A percentile compares a stretch with the other conserved stretches of the same genome.
These are phyloP conservation scores for Beauveria rudraprayagi DNA, from an alignment of 2,329 filamentous ascomycete genomes.

Conservation along the genomic window DNA sequence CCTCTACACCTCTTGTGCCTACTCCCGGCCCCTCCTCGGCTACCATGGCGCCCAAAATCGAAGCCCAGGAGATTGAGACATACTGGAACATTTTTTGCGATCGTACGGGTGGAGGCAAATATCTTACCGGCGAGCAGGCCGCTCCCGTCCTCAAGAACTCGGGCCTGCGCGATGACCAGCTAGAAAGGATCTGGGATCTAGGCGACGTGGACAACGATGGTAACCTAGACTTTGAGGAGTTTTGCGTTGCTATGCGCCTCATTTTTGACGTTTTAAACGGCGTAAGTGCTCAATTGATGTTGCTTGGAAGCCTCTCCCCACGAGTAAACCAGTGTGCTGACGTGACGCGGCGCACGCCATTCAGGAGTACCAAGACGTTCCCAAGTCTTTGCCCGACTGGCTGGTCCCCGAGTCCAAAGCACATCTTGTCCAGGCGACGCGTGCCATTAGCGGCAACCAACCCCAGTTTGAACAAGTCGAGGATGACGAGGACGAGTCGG, in stretches of 20 bases:
- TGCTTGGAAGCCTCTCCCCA: not conserved
- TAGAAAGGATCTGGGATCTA: conserved; percentile 96
- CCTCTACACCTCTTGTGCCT: not conserved
- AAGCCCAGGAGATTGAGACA: conserved; percentile 54
- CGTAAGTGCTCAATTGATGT: conserved; percentile 42
- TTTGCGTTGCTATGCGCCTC: conserved; percentile 96
- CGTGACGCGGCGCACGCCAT: conserved; percentile 12
- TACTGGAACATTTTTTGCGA: conserved; percentile 59
- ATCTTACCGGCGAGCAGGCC: conserved; percentile 52
- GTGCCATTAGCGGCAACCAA: conserved; percentile 70
- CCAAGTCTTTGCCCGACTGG: conserved; percentile 81
- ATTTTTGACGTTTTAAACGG: conserved; percentile 98
- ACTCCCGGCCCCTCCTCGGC: conserved; percentile 12
- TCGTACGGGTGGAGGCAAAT: conserved; percentile 52
- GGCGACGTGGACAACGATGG: conserved; percentile 97
- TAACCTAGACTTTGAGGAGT: conserved; percentile 97
- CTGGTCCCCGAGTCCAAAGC: conserved; percentile 92
- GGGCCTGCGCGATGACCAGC: conserved; percentile 60
- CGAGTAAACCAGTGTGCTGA: conserved; percentile 1
- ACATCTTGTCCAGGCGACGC: conserved; percentile 76
- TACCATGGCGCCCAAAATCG: conserved; percentile 53
- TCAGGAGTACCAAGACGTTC: conserved; percentile 87
- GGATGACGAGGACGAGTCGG: conserved; percentile 66
- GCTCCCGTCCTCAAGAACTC: conserved; percentile 57
- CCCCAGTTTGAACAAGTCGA: conserved; percentile 79